phyloP scores from a whole-genome alignment of 2,329 filamentous ascomycete species.

The Sordariomycetes sp. region DNA sequence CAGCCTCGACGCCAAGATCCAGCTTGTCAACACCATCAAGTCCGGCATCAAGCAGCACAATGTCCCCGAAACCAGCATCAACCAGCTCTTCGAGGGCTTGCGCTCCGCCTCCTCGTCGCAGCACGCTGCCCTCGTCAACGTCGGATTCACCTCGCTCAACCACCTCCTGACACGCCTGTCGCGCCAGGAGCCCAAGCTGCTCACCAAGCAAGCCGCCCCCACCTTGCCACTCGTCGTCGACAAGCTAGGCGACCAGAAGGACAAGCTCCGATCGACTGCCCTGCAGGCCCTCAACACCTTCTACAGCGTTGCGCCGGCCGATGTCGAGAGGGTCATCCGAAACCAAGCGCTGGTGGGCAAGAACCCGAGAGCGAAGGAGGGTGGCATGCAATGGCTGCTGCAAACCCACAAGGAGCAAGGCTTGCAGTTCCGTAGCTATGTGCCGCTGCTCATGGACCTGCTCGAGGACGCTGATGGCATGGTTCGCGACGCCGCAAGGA shows the following conservation, averaged over 20 bases:
- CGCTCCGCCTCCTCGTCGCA: constrained; percentile 66
- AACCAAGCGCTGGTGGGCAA: constrained; percentile 71
- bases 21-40: constrained; percentile 66
- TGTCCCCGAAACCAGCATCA: constrained; percentile 66
- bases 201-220: constrained; percentile 60
- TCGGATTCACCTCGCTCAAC: constrained; percentile 79
- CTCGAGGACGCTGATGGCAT: constrained; percentile 84
- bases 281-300: constrained; percentile 69
- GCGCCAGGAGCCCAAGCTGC: constrained; percentile 70
- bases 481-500: constrained; percentile 78
- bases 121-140: constrained; percentile 68
- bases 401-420: constrained; percentile 77
- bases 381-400: constrained; percentile 75
- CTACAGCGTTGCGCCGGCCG: constrained; percentile 57
- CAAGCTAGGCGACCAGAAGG: constrained; percentile 79
- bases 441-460: constrained; percentile 72
- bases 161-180: constrained; percentile 80
- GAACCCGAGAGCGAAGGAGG: constrained; percentile 77
- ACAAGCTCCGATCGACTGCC: constrained; percentile 70
- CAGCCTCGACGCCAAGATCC: constrained; percentile 61
- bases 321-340: constrained; percentile 74
- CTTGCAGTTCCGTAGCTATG: constrained; percentile 74
- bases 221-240: constrained; percentile 72
- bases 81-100: constrained; percentile 73
- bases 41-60: constrained; percentile 88